These are phyloP conservation scores for Penicillium polonicum DNA, from an alignment of 2,329 filamentous ascomycete genomes.

Conservation along the genomic window DNA sequence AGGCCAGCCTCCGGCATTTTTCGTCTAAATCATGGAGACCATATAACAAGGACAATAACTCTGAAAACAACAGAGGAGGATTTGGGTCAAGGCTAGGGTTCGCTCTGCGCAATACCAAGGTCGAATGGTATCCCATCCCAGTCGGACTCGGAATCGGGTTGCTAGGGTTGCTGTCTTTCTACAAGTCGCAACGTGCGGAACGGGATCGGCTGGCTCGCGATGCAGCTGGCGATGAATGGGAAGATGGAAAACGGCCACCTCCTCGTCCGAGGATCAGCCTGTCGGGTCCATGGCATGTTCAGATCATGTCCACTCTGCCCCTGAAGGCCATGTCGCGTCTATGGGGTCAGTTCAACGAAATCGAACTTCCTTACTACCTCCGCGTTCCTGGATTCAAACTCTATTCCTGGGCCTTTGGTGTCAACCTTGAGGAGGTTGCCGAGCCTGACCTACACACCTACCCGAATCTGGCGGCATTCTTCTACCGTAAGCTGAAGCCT, in stretches of 20 bases:
- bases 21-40: conserved; percentile 44
- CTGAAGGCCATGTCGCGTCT: conserved; percentile 85
- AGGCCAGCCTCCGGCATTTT: conserved; percentile 34
- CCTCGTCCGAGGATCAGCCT: conserved; percentile 67
- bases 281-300: conserved; percentile 88
- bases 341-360: conserved; percentile 90
- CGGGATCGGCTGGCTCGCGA: conserved; percentile 51
- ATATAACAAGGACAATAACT: conserved; percentile 42
- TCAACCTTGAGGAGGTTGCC: conserved; percentile 80
- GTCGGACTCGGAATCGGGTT: conserved; percentile 82
- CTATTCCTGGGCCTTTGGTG: conserved; percentile 88
- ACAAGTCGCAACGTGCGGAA: conserved; percentile 62
- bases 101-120: conserved; percentile 62
- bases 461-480: conserved; percentile 92
- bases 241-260: conserved; percentile 45
- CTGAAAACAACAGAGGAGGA: conserved; percentile 45
- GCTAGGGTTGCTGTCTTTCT: conserved; percentile 78
- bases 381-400: conserved; percentile 88
- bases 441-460: conserved; percentile 87
- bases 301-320: conserved; percentile 89
- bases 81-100: conserved; percentile 58
- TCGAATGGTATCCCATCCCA: conserved; percentile 89
- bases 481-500: conserved; percentile 91
- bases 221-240: conserved; percentile 36
- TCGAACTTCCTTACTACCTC: conserved; percentile 82